These are phyloP conservation scores for Claviceps lovelessii DNA, from an alignment of 2,329 filamentous ascomycete genomes.

Conservation along the genomic window DNA sequence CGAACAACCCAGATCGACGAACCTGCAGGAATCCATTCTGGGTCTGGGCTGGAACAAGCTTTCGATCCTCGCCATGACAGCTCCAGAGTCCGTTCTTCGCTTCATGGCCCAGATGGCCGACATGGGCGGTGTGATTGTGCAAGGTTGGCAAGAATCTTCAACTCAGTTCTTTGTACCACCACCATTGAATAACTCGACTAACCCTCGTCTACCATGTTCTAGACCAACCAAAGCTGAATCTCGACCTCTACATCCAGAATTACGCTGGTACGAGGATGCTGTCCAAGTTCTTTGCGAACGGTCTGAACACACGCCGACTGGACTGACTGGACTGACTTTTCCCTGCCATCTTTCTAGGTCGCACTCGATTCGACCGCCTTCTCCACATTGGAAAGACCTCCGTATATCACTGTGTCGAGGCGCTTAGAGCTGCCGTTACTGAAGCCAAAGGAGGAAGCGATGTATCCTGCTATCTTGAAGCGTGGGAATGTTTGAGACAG, in stretches of 20 bases:
- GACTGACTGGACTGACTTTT: neutral
- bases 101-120: slow-evolving; percentile 35
- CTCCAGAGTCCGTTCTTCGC: slow-evolving; percentile 18
- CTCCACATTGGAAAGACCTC: slow-evolving; percentile 69
- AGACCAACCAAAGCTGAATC: slow-evolving; percentile 78
- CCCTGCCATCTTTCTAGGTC: slow-evolving; percentile 35
- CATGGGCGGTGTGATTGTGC: slow-evolving; percentile 32
- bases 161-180: neutral
- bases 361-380: slow-evolving; percentile 68
- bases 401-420: slow-evolving; percentile 61
- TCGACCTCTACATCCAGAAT: slow-evolving; percentile 81
- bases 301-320: neutral
- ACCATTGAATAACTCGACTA: neutral
- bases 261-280: slow-evolving; percentile 53
- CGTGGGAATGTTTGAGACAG: slow-evolving; percentile 48
- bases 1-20: neutral
- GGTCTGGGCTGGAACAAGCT: neutral
- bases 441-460: slow-evolving; percentile 69
- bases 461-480: slow-evolving; percentile 53
- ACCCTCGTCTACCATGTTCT: neutral
- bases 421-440: slow-evolving; percentile 59
- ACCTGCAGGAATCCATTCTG: neutral
- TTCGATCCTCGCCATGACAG: slow-evolving; percentile 19
- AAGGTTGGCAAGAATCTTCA: slow-evolving; percentile 21
- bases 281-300: neutral